Evolutionary conservation across 805 yeast genomes (phyloP).

Genomic region (Jamesozyma piceae): DNA sequence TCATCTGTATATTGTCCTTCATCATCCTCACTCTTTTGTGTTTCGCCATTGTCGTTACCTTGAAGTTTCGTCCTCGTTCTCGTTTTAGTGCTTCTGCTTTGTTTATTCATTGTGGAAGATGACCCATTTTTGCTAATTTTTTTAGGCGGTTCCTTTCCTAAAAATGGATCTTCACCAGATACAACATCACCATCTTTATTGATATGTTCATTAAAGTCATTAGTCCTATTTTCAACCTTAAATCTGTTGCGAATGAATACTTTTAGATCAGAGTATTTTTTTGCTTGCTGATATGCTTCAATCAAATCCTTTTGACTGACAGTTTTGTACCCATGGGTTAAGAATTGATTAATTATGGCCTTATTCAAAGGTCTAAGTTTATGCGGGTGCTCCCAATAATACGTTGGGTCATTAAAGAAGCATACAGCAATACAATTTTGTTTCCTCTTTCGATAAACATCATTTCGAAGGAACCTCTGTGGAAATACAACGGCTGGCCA

Average conservation of each 20-base stretch:
- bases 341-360: slow-evolving; percentile 11
- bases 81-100: neutral
- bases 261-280: slow-evolving; percentile 15
- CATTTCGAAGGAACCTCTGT: slow-evolving; percentile 23
- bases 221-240: slow-evolving; percentile 18
- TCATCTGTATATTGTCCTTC: neutral
- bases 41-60: neutral
- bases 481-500: slow-evolving; percentile 32
- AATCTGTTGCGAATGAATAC: slow-evolving; percentile 20
- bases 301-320: slow-evolving; percentile 16
- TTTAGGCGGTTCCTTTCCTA: slow-evolving; percentile 9
- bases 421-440: slow-evolving; percentile 26
- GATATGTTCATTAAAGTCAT: slow-evolving; percentile 14
- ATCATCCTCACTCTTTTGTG: neutral
- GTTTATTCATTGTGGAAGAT: neutral
- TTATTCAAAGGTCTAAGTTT: slow-evolving; percentile 14
- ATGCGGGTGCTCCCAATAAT: slow-evolving; percentile 28
- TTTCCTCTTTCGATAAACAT: slow-evolving; percentile 22
- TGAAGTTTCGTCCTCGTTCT: neutral
- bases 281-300: slow-evolving; percentile 25
- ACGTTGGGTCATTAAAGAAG: slow-evolving; percentile 30
- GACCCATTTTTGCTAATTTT: neutral
- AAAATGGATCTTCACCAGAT: slow-evolving; percentile 26
- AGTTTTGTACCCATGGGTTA: slow-evolving; percentile 7
- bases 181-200: slow-evolving; percentile 9